Percentiles rank a stretch among this genome's conserved stretches.
Conservation (phyloP, 2,329 filamentous ascomycete species). For the Ceratocystis huliohia region DNA sequence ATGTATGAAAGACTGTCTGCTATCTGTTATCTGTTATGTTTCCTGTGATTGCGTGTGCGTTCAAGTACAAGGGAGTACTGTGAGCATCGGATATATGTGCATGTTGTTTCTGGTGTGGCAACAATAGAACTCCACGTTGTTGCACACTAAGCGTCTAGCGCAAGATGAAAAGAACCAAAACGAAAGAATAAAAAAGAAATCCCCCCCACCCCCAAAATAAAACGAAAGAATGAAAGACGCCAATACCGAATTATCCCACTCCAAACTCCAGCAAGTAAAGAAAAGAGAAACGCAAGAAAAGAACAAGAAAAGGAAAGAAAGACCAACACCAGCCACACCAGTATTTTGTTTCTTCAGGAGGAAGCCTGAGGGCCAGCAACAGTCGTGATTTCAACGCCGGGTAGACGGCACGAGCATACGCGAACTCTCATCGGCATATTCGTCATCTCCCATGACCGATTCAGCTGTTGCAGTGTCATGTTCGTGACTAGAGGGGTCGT, state of each 20-base stretch:
- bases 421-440: constrained; percentile 29
- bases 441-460: constrained; percentile 44
- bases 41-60: neutral
- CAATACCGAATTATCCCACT: neutral
- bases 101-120: too few species aligned
- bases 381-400: neutral
- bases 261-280: neutral
- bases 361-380: neutral
- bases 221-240: constrained; percentile 3
- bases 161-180: too few species aligned
- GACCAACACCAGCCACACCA: neutral
- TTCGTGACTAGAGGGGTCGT: constrained; percentile 42
- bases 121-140: too few species aligned
- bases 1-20: neutral
- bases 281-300: constrained; percentile 8
- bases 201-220: neutral
- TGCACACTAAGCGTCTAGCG: too few species aligned
- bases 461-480: constrained; percentile 36
- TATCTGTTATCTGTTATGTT: neutral
- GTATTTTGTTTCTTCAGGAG: neutral
- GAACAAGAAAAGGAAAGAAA: neutral
- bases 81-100: too few species aligned
- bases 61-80: neutral
- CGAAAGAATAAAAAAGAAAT: neutral
- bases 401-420: constrained; percentile 21